Evolutionary conservation across 2,329 filamentous ascomycete species (phyloP).

Genomic region (Pezizomycotina sp.): DNA sequence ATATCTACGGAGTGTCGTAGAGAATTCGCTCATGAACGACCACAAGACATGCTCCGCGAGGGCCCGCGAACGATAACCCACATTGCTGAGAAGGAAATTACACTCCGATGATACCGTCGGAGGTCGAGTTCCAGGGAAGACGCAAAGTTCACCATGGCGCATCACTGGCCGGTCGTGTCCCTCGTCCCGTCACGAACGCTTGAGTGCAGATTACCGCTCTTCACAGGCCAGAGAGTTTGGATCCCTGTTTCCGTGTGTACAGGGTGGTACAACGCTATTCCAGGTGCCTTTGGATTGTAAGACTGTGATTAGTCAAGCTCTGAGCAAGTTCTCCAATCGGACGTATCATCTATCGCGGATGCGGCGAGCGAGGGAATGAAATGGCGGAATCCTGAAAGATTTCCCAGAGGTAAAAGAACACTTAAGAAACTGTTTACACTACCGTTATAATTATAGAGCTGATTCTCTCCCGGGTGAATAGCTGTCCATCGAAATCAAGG

Average conservation of each 20-base stretch:
- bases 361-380: slow-evolving; percentile 86
- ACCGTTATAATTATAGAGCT: slow-evolving; percentile 10
- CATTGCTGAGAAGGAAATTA: slow-evolving; percentile 77
- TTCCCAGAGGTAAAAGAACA: slow-evolving; percentile 57
- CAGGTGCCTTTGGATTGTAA: slow-evolving; percentile 98
- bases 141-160: slow-evolving; percentile 94
- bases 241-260: slow-evolving; percentile 89
- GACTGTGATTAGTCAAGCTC: slow-evolving; percentile 95
- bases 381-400: slow-evolving; percentile 99
- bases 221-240: slow-evolving; percentile 94
- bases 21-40: slow-evolving; percentile 86
- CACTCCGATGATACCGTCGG: slow-evolving; percentile 89
- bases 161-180: slow-evolving; percentile 96
- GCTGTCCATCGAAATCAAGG: slow-evolving; percentile 84
- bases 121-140: slow-evolving; percentile 93
- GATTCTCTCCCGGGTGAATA: slow-evolving; percentile 23
- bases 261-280: slow-evolving; percentile 93
- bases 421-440: slow-evolving; percentile 9
- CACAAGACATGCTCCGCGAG: slow-evolving; percentile 85
- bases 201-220: slow-evolving; percentile 78
- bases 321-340: slow-evolving; percentile 99
- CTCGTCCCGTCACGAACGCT: slow-evolving; percentile 83
- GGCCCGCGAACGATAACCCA: slow-evolving; percentile 76
- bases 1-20: slow-evolving; percentile 89
- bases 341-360: slow-evolving; percentile 94